These are phyloP conservation scores for Globisporangium megalacanthum DNA, from an alignment of 352 stramenopile species.

Conservation along the genomic window DNA sequence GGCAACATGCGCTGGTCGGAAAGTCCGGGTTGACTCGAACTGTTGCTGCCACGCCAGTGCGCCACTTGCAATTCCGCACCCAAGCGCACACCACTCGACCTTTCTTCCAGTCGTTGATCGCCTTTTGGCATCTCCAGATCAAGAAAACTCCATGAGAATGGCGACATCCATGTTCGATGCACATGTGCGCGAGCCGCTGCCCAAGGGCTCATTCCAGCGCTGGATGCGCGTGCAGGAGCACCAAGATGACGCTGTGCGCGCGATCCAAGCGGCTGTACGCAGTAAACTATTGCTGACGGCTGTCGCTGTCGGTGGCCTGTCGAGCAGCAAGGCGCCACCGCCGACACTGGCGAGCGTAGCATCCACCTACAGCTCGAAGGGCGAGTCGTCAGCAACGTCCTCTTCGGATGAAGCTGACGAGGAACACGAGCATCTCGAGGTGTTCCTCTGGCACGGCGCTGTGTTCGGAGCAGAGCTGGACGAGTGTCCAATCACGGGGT, in stretches of 20 bases:
- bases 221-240: conserved; percentile 27
- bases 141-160: not conserved
- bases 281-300: conserved; percentile 11
- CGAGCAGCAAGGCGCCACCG: conserved; percentile 5
- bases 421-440: conserved; percentile 41
- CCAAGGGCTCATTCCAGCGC: conserved; percentile 18
- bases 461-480: conserved; percentile 44
- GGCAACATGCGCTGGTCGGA: not conserved
- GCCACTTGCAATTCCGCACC: conserved; percentile 5
- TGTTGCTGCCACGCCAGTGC: not conserved
- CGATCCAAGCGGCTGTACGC: conserved; percentile 31
- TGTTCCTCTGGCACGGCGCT: conserved; percentile 59
- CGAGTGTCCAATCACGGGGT: conserved; percentile 40
- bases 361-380: conserved; percentile 5
- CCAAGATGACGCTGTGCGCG: conserved; percentile 25
- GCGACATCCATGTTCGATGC: not conserved
- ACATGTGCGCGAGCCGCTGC: not conserved
- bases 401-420: conserved; percentile 29
- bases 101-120: not conserved
- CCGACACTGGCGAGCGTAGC: conserved; percentile 11
- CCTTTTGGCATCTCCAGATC: not conserved
- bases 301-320: not conserved
- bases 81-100: not conserved
- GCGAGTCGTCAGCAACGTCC: conserved; percentile 5
- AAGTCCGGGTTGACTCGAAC: not conserved